Evolutionary conservation across 2,329 filamentous ascomycete genomes (phyloP).

Genomic region (Acarospora socialis): DNA sequence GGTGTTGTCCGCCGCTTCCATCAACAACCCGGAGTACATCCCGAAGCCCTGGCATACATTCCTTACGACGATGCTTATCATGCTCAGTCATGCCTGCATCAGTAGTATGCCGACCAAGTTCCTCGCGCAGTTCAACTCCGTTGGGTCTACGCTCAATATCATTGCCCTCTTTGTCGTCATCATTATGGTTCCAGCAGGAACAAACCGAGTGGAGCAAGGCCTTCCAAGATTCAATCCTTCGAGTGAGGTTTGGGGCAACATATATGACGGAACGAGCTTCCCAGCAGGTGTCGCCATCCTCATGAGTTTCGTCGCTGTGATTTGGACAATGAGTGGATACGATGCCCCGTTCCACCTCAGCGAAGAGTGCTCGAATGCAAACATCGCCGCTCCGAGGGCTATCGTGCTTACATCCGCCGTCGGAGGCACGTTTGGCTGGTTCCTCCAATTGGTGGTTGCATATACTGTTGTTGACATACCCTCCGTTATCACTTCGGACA

Average conservation of each 20-base stretch:
- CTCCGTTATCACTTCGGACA: conserved; percentile 42
- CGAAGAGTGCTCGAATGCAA: conserved; percentile 62
- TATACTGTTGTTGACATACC: conserved; percentile 55
- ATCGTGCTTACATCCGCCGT: conserved; percentile 55
- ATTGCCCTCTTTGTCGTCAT: conserved; percentile 50
- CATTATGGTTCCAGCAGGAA: conserved; percentile 52
- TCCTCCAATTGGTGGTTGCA: conserved; percentile 57
- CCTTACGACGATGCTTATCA: conserved; percentile 50
- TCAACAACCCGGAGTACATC: conserved; percentile 49
- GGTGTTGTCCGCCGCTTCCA: conserved; percentile 57
- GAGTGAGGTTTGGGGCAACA: conserved; percentile 48
- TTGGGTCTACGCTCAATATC: conserved; percentile 57
- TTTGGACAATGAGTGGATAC: conserved; percentile 53
- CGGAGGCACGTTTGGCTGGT: conserved; percentile 56
- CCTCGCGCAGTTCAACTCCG: conserved; percentile 56
- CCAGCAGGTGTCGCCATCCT: conserved; percentile 53
- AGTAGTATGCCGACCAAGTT: conserved; percentile 57
- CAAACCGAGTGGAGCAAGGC: conserved; percentile 35
- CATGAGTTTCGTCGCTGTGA: conserved; percentile 58
- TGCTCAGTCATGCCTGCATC: conserved; percentile 53
- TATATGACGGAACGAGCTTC: conserved; percentile 53
- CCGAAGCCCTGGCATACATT: conserved; percentile 54
- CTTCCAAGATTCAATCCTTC: conserved; percentile 44
- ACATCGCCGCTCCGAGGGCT: conserved; percentile 53
- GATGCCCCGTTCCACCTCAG: conserved; percentile 58